Conservation (phyloP, 2,329 filamentous ascomycete species). For the Pseudogymnoascus sp. region DNA sequence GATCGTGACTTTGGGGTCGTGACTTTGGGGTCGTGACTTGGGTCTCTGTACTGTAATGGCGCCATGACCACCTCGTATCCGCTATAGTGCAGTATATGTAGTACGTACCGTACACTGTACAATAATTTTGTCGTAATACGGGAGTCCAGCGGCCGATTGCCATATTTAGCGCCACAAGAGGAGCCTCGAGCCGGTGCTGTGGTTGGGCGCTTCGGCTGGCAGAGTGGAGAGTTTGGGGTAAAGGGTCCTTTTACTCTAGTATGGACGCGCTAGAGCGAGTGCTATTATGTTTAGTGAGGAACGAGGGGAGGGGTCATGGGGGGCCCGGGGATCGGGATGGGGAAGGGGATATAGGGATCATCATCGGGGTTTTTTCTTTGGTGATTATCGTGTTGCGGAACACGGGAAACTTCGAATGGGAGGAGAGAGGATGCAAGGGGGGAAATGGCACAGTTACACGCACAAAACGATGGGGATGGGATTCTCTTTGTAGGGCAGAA, state of each 20-base stretch:
- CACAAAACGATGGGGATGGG: neutral
- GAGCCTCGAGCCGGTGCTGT: neutral
- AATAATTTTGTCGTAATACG: no score
- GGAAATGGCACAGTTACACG: neutral
- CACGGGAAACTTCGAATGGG: neutral
- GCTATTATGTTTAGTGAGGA: neutral
- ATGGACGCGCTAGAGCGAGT: neutral
- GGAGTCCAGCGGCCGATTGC: neutral
- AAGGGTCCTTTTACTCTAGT: neutral
- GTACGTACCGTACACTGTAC: no score
- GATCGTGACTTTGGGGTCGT: neutral
- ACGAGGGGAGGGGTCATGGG: neutral
- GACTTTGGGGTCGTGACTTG: neutral
- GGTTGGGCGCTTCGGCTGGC: neutral
- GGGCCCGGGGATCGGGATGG: neutral
- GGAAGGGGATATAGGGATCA: neutral
- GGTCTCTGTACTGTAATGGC: neutral
- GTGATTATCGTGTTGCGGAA: neutral
- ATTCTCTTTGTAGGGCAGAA: neutral
- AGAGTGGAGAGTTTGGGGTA: neutral
- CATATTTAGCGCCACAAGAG: neutral
- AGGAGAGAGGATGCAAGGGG: neutral
- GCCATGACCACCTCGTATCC: neutral
- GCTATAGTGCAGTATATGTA: neutral
- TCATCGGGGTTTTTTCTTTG: neutral